Base-by-base conservation (phyloP, 352 stramenopile species). In the Pythium scleroteichum region DNA sequence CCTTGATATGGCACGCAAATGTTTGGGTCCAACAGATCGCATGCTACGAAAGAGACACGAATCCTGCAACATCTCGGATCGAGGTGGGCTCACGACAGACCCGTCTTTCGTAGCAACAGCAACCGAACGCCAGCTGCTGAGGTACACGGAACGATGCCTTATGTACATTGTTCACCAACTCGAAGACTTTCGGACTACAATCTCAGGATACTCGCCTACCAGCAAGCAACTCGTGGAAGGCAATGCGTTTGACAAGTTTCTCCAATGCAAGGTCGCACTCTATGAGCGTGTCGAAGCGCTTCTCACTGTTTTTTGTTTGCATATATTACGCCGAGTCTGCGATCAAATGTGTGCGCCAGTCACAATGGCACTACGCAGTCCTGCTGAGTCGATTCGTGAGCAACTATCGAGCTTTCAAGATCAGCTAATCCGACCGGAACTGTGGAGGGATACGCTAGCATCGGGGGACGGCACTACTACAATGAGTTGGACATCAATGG, bases 261-360 rank as follows among this genome's bases (percentile, higher is more conserved):
- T 71, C 2, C 56, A 71, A 12, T 57, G 53, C 7, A 71, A 71
- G 26, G 27, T 71, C 19, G 47, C 39, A 1, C 19, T 71, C n/a
- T 78, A 71, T 39, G 69, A 72, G 14, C 47, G 56, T 4, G 61
- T 88, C 38, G 80, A 90, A 44, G 47, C 62, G 0, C 59, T 87
- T 23, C 19, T 88, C n/a, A 77, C 71, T 3, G 75, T 76, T 8
- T 90, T 87, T 49, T 85, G 76, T 46, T 40, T 90, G 38, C 74
- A 90, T 26, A 72, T 78, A 8, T 45, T 90, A 46, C 55, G 66
- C 10, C 68, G 69, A 22, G 61, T 88, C 4, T 88, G 75, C 48
- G 75, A 81, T 38, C 76, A 85, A 44, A 72, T 90, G 39, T 74
- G 76, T 19, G 46, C 26, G 9, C 58, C 48, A 50, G 59, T 63